Evolutionary conservation across 192 early-diverging fungal genomes (phyloP).

Genomic region (Chytriomyces hyalinus): DNA sequence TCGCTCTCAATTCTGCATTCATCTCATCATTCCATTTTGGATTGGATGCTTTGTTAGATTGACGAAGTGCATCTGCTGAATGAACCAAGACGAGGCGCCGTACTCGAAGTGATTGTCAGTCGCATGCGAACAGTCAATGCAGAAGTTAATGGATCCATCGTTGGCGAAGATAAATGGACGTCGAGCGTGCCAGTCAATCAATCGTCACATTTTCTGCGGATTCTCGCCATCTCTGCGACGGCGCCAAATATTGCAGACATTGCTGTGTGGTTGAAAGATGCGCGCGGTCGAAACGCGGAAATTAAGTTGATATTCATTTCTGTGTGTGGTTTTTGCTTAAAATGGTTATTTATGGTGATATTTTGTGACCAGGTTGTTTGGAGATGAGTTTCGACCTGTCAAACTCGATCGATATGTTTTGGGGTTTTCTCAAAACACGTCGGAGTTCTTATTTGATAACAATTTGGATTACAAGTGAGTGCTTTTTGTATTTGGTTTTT

Average conservation of each 20-base stretch:
- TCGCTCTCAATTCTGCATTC: conserved; percentile 17
- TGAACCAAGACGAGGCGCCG: conserved; percentile 66
- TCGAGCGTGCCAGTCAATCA: no score
- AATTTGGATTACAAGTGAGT: conserved; percentile 58
- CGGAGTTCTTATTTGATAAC: conserved; percentile 62
- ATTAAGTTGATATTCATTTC: conserved; percentile 21
- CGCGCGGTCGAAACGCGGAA: conserved; percentile 27
- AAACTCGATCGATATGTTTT: conserved; percentile 59
- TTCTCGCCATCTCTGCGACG: conserved; percentile 73
- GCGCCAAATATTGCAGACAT: conserved; percentile 73
- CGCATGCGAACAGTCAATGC: conserved; percentile 49
- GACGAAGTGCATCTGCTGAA: conserved; percentile 80
- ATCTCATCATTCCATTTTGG: neutral
- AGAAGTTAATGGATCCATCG: conserved; percentile 7
- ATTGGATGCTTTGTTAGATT: conserved; percentile 44
- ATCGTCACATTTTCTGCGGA: conserved; percentile 37
- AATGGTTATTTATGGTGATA: neutral
- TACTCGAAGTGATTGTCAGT: conserved; percentile 72
- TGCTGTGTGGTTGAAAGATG: conserved; percentile 64
- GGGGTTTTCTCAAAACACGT: conserved; percentile 48
- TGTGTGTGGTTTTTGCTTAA: conserved; percentile 10
- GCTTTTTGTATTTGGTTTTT: neutral
- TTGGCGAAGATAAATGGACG: neutral
- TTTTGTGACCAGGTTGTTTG: conserved; percentile 59
- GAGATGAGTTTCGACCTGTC: conserved; percentile 73